phyloP scores from a whole-genome alignment of 2,329 filamentous ascomycete genomes.

The Rhynchosporium agropyri region DNA sequence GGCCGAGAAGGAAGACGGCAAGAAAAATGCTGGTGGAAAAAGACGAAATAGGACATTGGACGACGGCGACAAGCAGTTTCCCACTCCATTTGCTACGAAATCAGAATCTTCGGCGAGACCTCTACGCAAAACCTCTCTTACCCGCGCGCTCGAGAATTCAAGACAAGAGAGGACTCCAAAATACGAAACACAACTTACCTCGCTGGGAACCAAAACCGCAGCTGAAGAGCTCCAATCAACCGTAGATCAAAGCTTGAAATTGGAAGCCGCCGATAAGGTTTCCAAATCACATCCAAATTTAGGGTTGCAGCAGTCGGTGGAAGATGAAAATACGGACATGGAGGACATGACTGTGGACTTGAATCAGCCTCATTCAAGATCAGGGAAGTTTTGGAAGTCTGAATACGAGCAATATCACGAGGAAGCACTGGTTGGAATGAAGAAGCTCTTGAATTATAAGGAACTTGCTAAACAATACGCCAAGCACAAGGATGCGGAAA shows the following conservation, averaged over 20 bases:
- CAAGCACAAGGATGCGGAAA: conserved; percentile 74
- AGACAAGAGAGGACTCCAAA: conserved; percentile 39
- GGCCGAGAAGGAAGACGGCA: conserved; percentile 36
- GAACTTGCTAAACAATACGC: conserved; percentile 78
- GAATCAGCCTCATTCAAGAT: conserved; percentile 73
- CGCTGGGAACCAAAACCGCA: conserved; percentile 14
- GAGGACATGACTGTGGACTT: conserved; percentile 73
- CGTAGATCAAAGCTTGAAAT: background rate
- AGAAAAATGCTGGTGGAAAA: conserved; percentile 20
- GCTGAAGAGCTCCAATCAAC: conserved; percentile 5
- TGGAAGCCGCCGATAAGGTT: background rate
- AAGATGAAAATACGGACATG: conserved; percentile 50
- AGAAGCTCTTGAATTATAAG: conserved; percentile 78
- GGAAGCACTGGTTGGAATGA: conserved; percentile 73
- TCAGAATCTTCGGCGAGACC: conserved; percentile 26
- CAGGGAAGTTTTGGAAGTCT: conserved; percentile 78
- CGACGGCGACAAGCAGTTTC: conserved; percentile 40
- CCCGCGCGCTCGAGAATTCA: conserved; percentile 51
- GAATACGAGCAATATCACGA: conserved; percentile 75
- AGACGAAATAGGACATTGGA: conserved; percentile 39
- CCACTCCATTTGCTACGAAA: conserved; percentile 37
- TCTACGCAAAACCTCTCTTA: conserved; percentile 49
- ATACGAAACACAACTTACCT: conserved; percentile 13
- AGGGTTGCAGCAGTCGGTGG: conserved; percentile 21
- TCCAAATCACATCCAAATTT: conserved; percentile 25